Evolutionary conservation across 495 filamentous ascomycete species (phyloP), one percentile per base, ranked within the genome.

Genomic region (Sordaria brevicollis): DNA sequence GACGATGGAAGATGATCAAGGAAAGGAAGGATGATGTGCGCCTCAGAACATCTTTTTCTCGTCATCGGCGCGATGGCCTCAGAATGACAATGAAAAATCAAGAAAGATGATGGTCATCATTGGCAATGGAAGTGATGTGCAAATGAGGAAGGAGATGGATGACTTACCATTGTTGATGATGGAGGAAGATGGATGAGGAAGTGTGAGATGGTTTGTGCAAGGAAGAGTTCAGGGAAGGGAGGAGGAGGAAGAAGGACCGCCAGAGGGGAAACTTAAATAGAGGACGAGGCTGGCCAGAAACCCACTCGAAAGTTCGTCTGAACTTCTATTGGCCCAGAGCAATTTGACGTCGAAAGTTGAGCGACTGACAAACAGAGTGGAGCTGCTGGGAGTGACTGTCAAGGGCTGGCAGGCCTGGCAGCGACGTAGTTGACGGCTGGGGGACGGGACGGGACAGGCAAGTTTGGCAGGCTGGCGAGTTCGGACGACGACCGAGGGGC

Each of bases 301-400:
- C 17, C 49, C 25, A 19, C 4, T 57, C 21, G 25, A 21, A 25
- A 57, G 10, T 62, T n/a, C 49, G 49, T 33, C 49, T 62, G 25
- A 62, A 31, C 49, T 62, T 31, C 67, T 65, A 68, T 68, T 57
- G 39, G 39, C 10, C 35, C 41, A 67, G 34, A 3, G 68, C 37
- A 69, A 35, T 49, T 9, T 74, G 70, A 68, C 69, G 69, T 68
- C 67, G 68, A 68, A 29, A 7, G 13, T 31, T 69, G 67, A 68
- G 25, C 62, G 49, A 41, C 65, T 31, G 39, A 25, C 5, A 65
- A 34, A 66, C 37, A 29, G 33, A 66, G 21, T 69, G 66, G 70
- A 70, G 71, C 67, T 25, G 38, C 33, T 39, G 72, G 66, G 36
- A 72, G 68, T 71, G 67, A 49, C 39, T 66, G 66, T 62, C 49